Evolutionary conservation across 495 filamentous ascomycete genomes (phyloP), one percentile per base, ranked within the genome.

Genomic region (Xylaria scruposa): DNA sequence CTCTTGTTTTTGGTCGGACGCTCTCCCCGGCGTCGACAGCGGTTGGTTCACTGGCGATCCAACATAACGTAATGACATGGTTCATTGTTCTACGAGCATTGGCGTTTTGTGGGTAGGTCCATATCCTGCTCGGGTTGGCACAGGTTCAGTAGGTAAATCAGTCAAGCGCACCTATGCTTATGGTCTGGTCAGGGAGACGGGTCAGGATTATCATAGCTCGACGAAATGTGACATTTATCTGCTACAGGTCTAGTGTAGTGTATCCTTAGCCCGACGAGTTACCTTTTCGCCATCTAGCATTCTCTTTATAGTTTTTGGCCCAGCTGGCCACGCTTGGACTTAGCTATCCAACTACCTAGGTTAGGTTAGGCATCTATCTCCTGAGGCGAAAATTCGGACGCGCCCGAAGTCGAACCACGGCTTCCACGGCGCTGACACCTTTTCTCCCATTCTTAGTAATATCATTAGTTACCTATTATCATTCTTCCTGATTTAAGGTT

Each of bases 61-160:
- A 36, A 17, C 53, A 24, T 49, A 33, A 58, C 29, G 38, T 44
- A 19, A 56, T 31, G 38, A 44, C 44, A 42, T 7, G 63, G 58
- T 70, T 38, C 53, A 67, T 67, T 33, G 49, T 71, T 71, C 60
- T 65, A 36, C 73, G 72, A 76, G 76, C 70, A 77, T 72, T 72
- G 74, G 77, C 77, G 78, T 80, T 75, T 71, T 71, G 53, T 56
- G 44, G 60, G 38, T 36, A 38, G 69, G 69, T 47, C 47, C 21
- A 58, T 42, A 49, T 70, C 36, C 47, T 65, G 49, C 61, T 65
- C 29, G 54, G 60, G 12, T 71, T 65, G 60, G 69, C 49, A 36
- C 36, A 42, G 47, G 36, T 61, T 71, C n/a, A 58, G 44, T 38
- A 65, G 69, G 60, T 59, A 29, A 31, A 38, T 38, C 36, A 8